Evolutionary conservation across 108 stramenopile genomes (phyloP).

Genomic region (Cyclotella sp.): DNA sequence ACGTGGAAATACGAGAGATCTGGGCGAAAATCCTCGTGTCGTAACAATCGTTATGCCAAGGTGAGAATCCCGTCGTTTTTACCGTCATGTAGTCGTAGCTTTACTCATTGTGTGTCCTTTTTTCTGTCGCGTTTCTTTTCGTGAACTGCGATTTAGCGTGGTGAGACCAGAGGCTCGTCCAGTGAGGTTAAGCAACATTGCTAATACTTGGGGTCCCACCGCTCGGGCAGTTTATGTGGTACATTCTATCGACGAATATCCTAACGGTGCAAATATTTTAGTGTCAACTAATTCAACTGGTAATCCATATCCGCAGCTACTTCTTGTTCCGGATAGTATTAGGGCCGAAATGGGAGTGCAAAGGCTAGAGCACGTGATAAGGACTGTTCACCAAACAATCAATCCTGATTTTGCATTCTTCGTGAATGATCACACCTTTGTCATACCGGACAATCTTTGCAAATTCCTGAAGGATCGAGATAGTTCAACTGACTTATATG

Average conservation of each 20-base stretch:
- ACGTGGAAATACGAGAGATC: conserved; percentile 8
- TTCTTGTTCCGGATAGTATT: conserved; percentile 71
- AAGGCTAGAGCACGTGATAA: conserved; percentile 77
- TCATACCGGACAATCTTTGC: conserved; percentile 83
- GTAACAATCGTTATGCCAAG: conserved; percentile 77
- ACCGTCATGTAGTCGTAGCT: neutral
- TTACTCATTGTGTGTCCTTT: neutral
- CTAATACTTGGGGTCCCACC: conserved; percentile 82
- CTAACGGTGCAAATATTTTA: conserved; percentile 46
- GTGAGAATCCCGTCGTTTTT: conserved; percentile 2
- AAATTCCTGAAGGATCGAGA: conserved; percentile 63
- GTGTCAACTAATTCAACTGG: conserved; percentile 23
- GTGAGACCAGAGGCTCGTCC: conserved; percentile 75
- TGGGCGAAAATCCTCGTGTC: conserved; percentile 43
- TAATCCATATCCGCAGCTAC: conserved; percentile 66
- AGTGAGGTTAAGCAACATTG: conserved; percentile 69
- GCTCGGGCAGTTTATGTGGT: conserved; percentile 79
- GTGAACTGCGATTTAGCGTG: conserved; percentile 54
- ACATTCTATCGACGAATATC: conserved; percentile 69
- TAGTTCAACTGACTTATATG: conserved; percentile 72
- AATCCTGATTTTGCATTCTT: conserved; percentile 91
- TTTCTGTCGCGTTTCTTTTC: neutral
- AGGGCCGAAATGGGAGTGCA: conserved; percentile 69
- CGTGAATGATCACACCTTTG: conserved; percentile 92
- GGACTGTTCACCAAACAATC: conserved; percentile 57